Conservation (phyloP, 768 basidiomycete species). For the Agaricus blazei region DNA sequence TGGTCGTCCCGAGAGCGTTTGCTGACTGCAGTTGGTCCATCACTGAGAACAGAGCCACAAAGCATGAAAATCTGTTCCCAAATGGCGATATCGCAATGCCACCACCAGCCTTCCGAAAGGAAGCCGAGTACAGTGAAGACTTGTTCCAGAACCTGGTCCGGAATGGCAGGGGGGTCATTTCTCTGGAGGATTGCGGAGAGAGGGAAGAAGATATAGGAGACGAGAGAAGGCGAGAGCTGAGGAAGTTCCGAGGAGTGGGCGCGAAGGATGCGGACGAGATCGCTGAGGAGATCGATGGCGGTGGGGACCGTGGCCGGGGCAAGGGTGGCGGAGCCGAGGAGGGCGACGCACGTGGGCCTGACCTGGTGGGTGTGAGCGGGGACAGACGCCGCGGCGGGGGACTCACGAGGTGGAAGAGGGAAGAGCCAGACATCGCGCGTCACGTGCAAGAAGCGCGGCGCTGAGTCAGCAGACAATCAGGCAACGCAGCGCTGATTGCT, state of each 20-base stretch:
- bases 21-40: constrained; percentile 65
- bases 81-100: constrained; percentile 61
- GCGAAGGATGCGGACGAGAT: constrained; percentile 45
- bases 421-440: background rate
- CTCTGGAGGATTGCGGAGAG: constrained; percentile 79
- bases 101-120: constrained; percentile 80
- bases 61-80: constrained; percentile 90
- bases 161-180: constrained; percentile 62
- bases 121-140: constrained; percentile 53
- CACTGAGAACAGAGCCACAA: constrained; percentile 58
- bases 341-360: constrained; percentile 76
- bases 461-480: no score
- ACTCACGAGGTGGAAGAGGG: constrained; percentile 2
- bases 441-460: no score
- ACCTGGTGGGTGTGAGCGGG: constrained; percentile 26
- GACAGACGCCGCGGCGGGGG: background rate
- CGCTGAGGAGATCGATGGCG: constrained; percentile 47
- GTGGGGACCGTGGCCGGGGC: constrained; percentile 45
- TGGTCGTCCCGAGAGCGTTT: constrained; percentile 73
- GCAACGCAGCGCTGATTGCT: no score
- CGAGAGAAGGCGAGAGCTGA: constrained; percentile 47
- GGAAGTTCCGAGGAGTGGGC: constrained; percentile 31
- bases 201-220: constrained; percentile 86
- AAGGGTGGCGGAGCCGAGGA: constrained; percentile 67
- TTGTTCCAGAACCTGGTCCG: constrained; percentile 76